Conservation (phyloP, 2,329 filamentous ascomycete species). For the Teratosphaeria viscida region DNA sequence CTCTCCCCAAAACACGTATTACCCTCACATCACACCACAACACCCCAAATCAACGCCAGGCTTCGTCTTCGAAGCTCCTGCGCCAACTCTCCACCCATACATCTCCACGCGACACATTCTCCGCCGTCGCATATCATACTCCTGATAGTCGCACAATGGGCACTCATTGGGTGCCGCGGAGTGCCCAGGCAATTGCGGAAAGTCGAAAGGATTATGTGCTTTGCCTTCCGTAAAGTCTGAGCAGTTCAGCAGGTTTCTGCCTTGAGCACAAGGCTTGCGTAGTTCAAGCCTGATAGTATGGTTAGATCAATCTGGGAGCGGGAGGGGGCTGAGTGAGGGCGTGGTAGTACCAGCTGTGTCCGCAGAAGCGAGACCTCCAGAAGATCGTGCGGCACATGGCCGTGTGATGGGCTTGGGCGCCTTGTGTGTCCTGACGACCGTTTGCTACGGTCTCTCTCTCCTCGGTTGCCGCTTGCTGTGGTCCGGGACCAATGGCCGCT, state of each 20-base stretch:
- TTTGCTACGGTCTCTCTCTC: background rate
- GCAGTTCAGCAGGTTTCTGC: conserved; percentile 32
- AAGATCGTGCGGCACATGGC: conserved; percentile 40
- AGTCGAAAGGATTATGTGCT: conserved; percentile 14
- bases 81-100: conserved; percentile 19
- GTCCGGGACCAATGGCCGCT: background rate
- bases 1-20: background rate
- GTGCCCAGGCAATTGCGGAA: conserved; percentile 10
- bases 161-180: conserved; percentile 15
- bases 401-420: no score
- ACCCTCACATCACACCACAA: conserved; percentile 9
- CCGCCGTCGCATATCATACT: conserved; percentile 15
- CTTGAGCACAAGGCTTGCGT: conserved; percentile 31
- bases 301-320: background rate
- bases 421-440: background rate
- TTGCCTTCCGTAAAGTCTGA: conserved; percentile 23
- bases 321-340: background rate
- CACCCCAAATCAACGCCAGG: conserved; percentile 15
- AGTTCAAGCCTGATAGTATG: conserved; percentile 29
- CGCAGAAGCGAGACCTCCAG: conserved; percentile 37
- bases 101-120: conserved; percentile 14
- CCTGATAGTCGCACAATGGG: conserved; percentile 19
- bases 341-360: conserved; percentile 34
- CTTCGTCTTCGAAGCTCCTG: conserved; percentile 12
- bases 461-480: background rate